A percentile compares a stretch with the other conserved stretches of the same genome.
Conservation (phyloP, 2,329 filamentous ascomycete species). For the Diaporthe batatas region DNA sequence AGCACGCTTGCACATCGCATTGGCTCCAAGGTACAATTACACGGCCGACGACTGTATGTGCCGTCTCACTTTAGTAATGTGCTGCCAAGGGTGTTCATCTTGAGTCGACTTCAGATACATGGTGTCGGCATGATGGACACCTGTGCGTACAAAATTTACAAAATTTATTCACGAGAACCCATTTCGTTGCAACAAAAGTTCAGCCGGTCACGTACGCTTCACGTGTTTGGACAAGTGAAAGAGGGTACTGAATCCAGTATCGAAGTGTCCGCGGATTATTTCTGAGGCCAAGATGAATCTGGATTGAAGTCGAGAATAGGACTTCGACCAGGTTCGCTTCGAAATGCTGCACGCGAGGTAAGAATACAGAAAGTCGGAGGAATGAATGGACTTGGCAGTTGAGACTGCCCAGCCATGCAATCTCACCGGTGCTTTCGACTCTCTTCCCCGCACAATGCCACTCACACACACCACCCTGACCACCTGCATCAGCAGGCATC, state of each 20-base stretch:
- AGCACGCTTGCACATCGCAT: not conserved
- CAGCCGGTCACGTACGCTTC: no score
- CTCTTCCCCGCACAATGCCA: slow-evolving; percentile 22
- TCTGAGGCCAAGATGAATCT: no score
- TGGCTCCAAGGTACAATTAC: not conserved
- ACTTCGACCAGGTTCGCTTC: not conserved
- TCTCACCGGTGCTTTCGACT: not conserved
- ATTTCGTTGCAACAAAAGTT: not conserved
- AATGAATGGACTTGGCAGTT: not conserved
- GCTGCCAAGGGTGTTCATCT: not conserved
- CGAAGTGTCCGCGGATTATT: no score
- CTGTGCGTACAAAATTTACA: no score
- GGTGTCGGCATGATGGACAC: not conserved
- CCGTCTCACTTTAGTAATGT: not conserved
- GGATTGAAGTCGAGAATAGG: not conserved
- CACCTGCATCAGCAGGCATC: slow-evolving; percentile 6
- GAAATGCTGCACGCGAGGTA: not conserved
- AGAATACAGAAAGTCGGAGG: not conserved
- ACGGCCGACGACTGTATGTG: no score
- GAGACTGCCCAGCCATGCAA: slow-evolving; percentile 24
- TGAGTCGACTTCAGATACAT: not conserved
- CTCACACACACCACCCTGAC: not conserved
- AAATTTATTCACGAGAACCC: no score
- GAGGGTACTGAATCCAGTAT: no score
- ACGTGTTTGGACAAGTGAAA: not conserved